Percentiles rank a stretch among this genome's conserved stretches.
Evolutionary conservation across 1,284 basidiomycete species (phyloP).

Genomic region (Cryptococcus sp.): DNA sequence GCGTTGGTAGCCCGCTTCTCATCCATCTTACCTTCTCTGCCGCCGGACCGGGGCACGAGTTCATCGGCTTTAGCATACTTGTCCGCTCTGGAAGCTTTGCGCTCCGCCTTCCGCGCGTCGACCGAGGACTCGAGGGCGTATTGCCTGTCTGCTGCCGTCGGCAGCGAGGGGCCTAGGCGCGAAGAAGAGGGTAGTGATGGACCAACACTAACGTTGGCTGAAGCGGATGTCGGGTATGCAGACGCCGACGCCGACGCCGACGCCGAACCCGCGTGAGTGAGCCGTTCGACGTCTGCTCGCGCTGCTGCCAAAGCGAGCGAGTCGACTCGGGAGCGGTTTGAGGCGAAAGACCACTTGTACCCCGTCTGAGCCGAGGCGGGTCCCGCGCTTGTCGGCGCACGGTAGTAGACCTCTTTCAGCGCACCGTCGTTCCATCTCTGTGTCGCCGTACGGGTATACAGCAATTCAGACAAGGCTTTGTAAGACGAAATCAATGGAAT

Average conservation of each 20-base stretch:
- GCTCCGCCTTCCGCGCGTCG: slow-evolving; percentile 29
- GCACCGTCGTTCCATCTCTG: slow-evolving; percentile 52
- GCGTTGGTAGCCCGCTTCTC: slow-evolving; percentile 49
- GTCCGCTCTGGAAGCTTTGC: slow-evolving; percentile 28
- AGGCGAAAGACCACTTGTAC: slow-evolving; percentile 48
- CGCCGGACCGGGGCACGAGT: slow-evolving; percentile 38
- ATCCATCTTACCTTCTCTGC: slow-evolving; percentile 50
- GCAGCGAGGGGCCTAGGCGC: slow-evolving; percentile 27
- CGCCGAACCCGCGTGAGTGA: slow-evolving; percentile 7
- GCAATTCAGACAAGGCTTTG: background rate
- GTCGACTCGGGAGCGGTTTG: slow-evolving; percentile 31
- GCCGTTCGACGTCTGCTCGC: slow-evolving; percentile 22
- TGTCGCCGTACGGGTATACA: background rate
- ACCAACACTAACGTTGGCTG: slow-evolving; percentile 4
- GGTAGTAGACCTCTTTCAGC: slow-evolving; percentile 40
- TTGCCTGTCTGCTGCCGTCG: slow-evolving; percentile 43
- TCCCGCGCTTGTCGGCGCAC: slow-evolving; percentile 18
- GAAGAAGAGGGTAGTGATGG: slow-evolving; percentile 9
- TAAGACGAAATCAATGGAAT: background rate
- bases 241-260: background rate
- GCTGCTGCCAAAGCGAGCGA: slow-evolving; percentile 22
- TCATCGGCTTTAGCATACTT: slow-evolving; percentile 44
- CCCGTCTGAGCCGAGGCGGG: slow-evolving; percentile 39
- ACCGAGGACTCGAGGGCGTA: slow-evolving; percentile 38
- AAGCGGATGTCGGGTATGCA: background rate